Evolutionary conservation across 129 eudicot species (phyloP), one percentile per base, ranked within the genome.

Genomic region (Flaveria sonorensis): DNA sequence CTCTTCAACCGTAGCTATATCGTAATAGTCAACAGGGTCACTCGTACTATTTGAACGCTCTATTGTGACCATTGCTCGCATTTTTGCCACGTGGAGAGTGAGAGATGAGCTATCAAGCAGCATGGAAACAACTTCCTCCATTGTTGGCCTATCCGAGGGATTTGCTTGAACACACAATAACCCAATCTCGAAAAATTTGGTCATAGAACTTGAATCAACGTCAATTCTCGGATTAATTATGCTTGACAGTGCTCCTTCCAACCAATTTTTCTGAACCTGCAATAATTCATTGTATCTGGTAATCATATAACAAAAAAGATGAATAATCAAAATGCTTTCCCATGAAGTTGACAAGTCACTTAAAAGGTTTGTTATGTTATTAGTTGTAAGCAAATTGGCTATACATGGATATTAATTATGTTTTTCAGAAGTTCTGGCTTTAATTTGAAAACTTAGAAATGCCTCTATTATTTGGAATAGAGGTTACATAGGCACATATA

Each of bases 41-140:
- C 1, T 7, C 14, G 14, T 12, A 48, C 26, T 14, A 14, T 14
- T 2, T n/a, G 47, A 71, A 51, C 9, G 15, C 15, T 28, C 23
- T 51, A 2, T 7, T 50, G 14, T 26, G 0, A 52, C 7, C 76
- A 15, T 13, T 26, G 46, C 15, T 50, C 23, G 24, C 63, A 50
- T 30, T 71, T 71, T 71, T 6, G 16, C 5, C 14, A 15, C 16
- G 4, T 1, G 75, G 15, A 71, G 55, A 26, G 16, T 0, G 26
- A 52, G 10, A 53, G 51, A 28, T 10, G 42, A 48, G 81, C 42
- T 20, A 53, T 5, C 39, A 48, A 68, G 39, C 70, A 50, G 43
- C 67, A 42, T 24, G 43, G 13, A 59, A n/a, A 52, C 60, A 32
- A 30, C 74, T 57, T 79, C 72, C 66, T 64, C 82, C 68, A 45